These are phyloP conservation scores for Lasiosphaeria hispida DNA, from an alignment of 495 filamentous ascomycete species.

Conservation along the genomic window DNA sequence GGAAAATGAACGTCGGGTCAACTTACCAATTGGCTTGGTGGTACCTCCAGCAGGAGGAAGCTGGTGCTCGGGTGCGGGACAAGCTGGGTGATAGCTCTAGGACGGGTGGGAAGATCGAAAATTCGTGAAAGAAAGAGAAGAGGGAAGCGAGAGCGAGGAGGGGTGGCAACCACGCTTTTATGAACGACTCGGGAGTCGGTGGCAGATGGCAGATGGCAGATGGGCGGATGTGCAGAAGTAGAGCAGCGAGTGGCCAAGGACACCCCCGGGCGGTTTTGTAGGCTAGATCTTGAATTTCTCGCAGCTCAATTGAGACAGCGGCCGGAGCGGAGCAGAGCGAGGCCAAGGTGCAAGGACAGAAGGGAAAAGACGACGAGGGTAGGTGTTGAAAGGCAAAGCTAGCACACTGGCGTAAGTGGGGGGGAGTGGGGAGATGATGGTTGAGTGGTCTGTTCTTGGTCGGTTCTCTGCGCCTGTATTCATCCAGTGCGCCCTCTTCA, in stretches of 20 bases:
- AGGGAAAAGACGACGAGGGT: slow-evolving; percentile 2
- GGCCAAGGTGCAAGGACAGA: slow-evolving; percentile 15
- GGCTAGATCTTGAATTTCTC: slow-evolving; percentile 24
- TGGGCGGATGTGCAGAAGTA: slow-evolving; percentile 6
- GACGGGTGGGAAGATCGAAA: slow-evolving; percentile 16
- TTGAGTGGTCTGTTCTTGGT: slow-evolving; percentile 5
- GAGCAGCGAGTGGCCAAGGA: slow-evolving; percentile 14
- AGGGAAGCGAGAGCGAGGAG: slow-evolving; percentile 13
- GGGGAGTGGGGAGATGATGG: slow-evolving; percentile 15
- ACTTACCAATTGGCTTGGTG: slow-evolving; percentile 32
- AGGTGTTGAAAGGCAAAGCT: slow-evolving; percentile 12
- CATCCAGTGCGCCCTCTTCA: slow-evolving; percentile 1
- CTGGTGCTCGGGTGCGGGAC: slow-evolving; percentile 14
- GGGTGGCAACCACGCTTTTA: slow-evolving; percentile 29
- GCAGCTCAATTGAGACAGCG: slow-evolving; percentile 25
- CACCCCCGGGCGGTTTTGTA: slow-evolving; percentile 6
- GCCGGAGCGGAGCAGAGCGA: slow-evolving; percentile 26
- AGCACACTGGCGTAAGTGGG: slow-evolving; percentile 17
- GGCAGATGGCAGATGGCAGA: slow-evolving; percentile 10
- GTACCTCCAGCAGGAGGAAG: slow-evolving; percentile 16
- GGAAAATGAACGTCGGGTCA: not conserved
- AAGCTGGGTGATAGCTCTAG: slow-evolving; percentile 14
- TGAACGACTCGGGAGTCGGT: slow-evolving; percentile 14
- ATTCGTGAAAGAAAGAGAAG: slow-evolving; percentile 27
- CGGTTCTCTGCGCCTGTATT: not conserved